Base-by-base conservation (phyloP, 2,329 filamentous ascomycete species). In the Arthrobotrys entomopaga region DNA sequence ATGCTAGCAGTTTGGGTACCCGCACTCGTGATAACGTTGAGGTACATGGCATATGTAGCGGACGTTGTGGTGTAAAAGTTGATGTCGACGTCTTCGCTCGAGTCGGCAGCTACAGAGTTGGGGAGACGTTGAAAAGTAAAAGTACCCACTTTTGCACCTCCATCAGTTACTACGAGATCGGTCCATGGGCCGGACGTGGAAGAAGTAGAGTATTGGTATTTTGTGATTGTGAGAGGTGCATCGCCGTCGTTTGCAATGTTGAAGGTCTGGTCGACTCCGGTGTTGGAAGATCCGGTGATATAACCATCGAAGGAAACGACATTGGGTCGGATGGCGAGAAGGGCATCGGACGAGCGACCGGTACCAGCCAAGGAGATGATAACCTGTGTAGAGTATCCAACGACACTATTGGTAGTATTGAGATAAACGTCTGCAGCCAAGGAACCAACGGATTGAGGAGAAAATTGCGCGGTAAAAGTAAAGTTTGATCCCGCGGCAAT, bases 191-290 rank as follows among this genome's bases (percentile, higher is more conserved):
- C 86, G 0, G 79, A 81, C 1, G 84, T 81, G 7, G 82, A 82
- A 3, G 77, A 80, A 2, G 78, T 77, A 0, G 85, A 86, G 77
- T 83, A 85, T 24, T 81, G 76, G 15, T 87, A 81, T 13, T 81
- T 79, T 0, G 79, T 78, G 2, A 88, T 81, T 0, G 81, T 82
- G 1, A 88, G 81, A 0, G 79, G 64, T 0, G 81, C 79, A 60
- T 84, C 84, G 26, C 87, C 87, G 3, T 82, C 78, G 75, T 88
- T 88, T 71, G 80, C 80, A 43, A 87, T 79, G 0, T 86, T 79
- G 2, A 85, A 79, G 0, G 82, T 83, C 75, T 87, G 82, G 3
- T 81, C 79, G 0, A 82, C 79, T 0, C 81, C 83, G 1, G 81
- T 80, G 0, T 81, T 78, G 0, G 77, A 77, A 10, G 76, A 75